Base-by-base conservation (phyloP, 192 early-diverging fungal species). In the Tieghemiomyces parasiticus region DNA sequence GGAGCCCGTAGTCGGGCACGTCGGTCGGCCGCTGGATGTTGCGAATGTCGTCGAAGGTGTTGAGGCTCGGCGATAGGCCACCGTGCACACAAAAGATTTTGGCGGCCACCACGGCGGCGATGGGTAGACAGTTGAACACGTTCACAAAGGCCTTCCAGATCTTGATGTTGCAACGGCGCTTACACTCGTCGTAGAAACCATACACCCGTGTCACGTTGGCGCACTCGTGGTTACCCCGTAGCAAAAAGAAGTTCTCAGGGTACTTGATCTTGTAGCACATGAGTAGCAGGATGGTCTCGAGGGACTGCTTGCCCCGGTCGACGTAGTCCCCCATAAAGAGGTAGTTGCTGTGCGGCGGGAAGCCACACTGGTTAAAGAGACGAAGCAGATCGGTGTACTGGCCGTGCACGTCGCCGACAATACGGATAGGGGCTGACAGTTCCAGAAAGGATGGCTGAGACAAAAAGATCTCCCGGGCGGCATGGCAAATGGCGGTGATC, bases 111-210 rank as follows among this genome's bases (percentile, higher is more conserved):
- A 97, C 76, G 0, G 84, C 92, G 0, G 94, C 89, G 13, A 97
- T 82, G 4, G 94, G 94, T 61, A 97, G 70, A 46, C 84, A 83
- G 67, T 97, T 93, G 71, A 97, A 97, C n/a, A 87, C 82, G 70
- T 92, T 87, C 6, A 90, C 84, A 71, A 97, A 94, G 22, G 85
- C 68, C 71, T 85, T 86, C 93, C 93, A 96, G 50, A 91, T 81
- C 65, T 92, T 93, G 53, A 90, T 66, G 47, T 73, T 91, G 34
- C 78, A 81, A 47, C 93, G 71, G 31, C 91, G 85, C 63, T 93
- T 93, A 78, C 93, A 96, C 74, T 96, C 93, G 73, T 96, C 93
- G 67, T 92, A 96, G 72, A 96, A 96, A 4, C 93, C 93, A 61
- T 96, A 93, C 10, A 92, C 90, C 73, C 87, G 76, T 49, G 90